phyloP scores from a whole-genome alignment of 768 basidiomycete genomes.

The Collybia sordida region DNA sequence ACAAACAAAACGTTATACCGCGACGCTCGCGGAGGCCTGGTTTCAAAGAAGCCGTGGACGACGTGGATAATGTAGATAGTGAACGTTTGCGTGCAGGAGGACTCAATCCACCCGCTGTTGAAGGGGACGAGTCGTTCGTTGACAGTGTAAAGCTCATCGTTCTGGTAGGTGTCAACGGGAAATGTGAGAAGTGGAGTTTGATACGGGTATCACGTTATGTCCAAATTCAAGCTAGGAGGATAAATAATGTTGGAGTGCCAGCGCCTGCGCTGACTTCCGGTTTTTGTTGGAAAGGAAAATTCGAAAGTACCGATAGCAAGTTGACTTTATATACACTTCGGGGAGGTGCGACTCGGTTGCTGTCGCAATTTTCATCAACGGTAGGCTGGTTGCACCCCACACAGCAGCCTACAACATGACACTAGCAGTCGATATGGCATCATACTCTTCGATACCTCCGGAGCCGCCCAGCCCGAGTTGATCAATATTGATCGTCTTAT shows the following conservation, averaged over 20 bases:
- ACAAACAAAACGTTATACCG: slow-evolving; percentile 13
- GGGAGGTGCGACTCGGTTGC: too few species aligned
- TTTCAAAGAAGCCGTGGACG: slow-evolving; percentile 3
- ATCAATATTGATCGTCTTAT: too few species aligned
- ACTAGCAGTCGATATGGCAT: too few species aligned
- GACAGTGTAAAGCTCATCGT: slow-evolving; percentile 5
- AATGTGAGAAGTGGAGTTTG: neutral
- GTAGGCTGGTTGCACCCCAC: too few species aligned
- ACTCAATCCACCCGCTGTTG: neutral
- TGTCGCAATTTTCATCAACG: too few species aligned
- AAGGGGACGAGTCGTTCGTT: slow-evolving; percentile 5
- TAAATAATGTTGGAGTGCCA: neutral
- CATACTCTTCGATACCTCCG: too few species aligned
- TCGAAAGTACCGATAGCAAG: neutral
- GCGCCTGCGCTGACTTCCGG: slow-evolving; percentile 6
- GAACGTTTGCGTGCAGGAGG: slow-evolving; percentile 10
- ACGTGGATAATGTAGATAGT: slow-evolving; percentile 7
- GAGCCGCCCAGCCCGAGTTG: too few species aligned
- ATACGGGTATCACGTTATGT: slow-evolving; percentile 7
- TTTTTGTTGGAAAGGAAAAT: neutral
- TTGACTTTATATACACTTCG: too few species aligned
- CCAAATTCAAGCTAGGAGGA: neutral
- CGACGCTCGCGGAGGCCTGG: slow-evolving; percentile 13
- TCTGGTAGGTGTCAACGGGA: neutral
- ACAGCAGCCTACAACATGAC: too few species aligned